Base-by-base conservation (phyloP, 2,329 filamentous ascomycete species). In the Aspergillus calidoustus region DNA sequence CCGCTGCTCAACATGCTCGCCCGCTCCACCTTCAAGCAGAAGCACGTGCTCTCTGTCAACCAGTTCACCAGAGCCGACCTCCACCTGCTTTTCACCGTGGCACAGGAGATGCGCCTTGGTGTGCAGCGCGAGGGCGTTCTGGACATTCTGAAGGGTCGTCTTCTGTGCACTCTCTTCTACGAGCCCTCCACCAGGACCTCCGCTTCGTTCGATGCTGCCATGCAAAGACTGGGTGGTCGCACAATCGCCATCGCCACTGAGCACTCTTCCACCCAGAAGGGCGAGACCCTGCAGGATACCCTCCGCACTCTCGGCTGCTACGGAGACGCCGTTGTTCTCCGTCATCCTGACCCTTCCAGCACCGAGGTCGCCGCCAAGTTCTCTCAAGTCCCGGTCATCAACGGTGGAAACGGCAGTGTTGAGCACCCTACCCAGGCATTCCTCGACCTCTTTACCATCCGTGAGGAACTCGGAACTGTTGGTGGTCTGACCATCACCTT, bases 391-490 rank as follows among this genome's bases (percentile, higher is more conserved):
- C 95, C 95, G 1, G 89, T 99, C 73, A 94, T 99, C 84, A 99
- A 99, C 76, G 95, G 93, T 67, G 95, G 95, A 54, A 99, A 99
- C 76, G 95, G 95, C 66, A 93, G 91, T 79, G 89, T 92, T 71
- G 95, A 99, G 82, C 95, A 99, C 80, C 95, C 95, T 0, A 99
- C 95, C 0, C 95, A 99, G 80, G 95, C 95, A 0, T 95, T 99
- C 85, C 84, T 99, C 23, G 95, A 99, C 73, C 89, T 99, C 61
- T 99, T 97, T 83, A 98, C 95, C 58, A 99, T 99, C 74, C 92
- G 95, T 69, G 95, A 99, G 80, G 95, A 99, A 79, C 85, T 98
- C 8, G 95, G 95, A 66, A 97, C 93, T 0, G 94, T 98, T 60
- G 93, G 94, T 74, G 94, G 94, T 56, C 84, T 99, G 66, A 98